These are phyloP conservation scores for Starmerella scarabaei DNA, from an alignment of 805 yeast species.

Conservation along the genomic window DNA sequence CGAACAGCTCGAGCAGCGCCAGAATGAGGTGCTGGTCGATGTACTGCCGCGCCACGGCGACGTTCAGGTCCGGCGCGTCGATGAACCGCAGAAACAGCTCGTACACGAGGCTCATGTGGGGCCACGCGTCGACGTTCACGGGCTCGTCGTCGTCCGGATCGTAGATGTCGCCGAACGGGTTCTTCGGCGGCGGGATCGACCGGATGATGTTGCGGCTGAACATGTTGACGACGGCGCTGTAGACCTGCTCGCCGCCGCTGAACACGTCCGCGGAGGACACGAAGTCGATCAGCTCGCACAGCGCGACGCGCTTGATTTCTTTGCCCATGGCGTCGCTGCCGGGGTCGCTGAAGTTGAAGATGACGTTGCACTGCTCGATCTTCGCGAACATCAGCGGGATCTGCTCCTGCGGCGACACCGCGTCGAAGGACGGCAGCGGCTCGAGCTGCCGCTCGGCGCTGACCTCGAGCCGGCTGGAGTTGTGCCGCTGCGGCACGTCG, in stretches of 20 bases:
- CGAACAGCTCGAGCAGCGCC: conserved; percentile 74
- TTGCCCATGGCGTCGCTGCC: conserved; percentile 84
- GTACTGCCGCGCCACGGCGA: conserved; percentile 81
- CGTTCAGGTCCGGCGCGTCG: conserved; percentile 89
- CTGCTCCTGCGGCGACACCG: conserved; percentile 71
- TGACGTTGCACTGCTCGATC: conserved; percentile 84
- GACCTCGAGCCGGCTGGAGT: conserved; percentile 83
- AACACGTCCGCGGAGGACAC: conserved; percentile 62
- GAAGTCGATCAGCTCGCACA: conserved; percentile 81
- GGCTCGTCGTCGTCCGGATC: conserved; percentile 99
- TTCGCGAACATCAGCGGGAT: conserved; percentile 71
- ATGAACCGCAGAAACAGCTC: conserved; percentile 87
- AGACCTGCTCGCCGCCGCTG: conserved; percentile 81
- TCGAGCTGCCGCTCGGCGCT: conserved; percentile 50
- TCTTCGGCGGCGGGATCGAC: conserved; percentile 96
- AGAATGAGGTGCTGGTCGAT: conserved; percentile 85
- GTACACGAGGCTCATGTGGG: conserved; percentile 94
- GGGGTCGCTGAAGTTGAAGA: conserved; percentile 91
- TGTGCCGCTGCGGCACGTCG: conserved; percentile 77
- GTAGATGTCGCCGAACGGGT: conserved; percentile 88
- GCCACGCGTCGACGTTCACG: conserved; percentile 92
- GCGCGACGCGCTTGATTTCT: conserved; percentile 74
- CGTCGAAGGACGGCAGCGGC: conserved; percentile 76
- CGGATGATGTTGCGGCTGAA: conserved; percentile 79
- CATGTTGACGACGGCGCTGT: conserved; percentile 77